Evolutionary conservation across 2,329 filamentous ascomycete species (phyloP).

Genomic region (Magnaporthiopsis incrustans): DNA sequence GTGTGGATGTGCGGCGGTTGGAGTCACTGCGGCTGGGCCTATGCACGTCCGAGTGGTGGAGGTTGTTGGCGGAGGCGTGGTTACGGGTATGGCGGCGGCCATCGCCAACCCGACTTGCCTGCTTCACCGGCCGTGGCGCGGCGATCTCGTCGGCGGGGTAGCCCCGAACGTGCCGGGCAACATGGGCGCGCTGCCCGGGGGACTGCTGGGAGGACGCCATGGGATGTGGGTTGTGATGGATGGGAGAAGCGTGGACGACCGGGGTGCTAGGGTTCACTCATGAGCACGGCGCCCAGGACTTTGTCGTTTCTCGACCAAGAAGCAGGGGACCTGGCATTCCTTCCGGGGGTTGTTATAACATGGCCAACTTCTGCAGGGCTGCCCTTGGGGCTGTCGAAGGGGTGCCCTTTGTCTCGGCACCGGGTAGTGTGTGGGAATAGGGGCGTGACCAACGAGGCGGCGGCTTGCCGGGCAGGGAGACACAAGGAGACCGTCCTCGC

Average conservation of each 20-base stretch:
- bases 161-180: too few relatives aligned
- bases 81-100: too few relatives aligned
- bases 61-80: background rate
- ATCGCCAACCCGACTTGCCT: too few relatives aligned
- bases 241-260: background rate
- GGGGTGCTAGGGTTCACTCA: background rate
- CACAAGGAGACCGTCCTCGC: background rate
- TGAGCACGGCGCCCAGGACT: background rate
- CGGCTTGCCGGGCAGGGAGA: background rate
- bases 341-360: background rate
- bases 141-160: too few relatives aligned
- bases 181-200: too few relatives aligned
- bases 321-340: background rate
- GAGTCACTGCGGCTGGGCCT: background rate
- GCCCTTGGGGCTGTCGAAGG: too few relatives aligned
- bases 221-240: too few relatives aligned
- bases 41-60: background rate
- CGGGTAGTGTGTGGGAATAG: background rate
- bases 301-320: background rate
- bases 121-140: too few relatives aligned
- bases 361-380: background rate
- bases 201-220: too few relatives aligned
- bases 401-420: background rate
- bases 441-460: background rate
- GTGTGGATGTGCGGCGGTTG: background rate